Conservation (phyloP, 1,284 basidiomycete species). For the Pseudozyma pruni region DNA sequence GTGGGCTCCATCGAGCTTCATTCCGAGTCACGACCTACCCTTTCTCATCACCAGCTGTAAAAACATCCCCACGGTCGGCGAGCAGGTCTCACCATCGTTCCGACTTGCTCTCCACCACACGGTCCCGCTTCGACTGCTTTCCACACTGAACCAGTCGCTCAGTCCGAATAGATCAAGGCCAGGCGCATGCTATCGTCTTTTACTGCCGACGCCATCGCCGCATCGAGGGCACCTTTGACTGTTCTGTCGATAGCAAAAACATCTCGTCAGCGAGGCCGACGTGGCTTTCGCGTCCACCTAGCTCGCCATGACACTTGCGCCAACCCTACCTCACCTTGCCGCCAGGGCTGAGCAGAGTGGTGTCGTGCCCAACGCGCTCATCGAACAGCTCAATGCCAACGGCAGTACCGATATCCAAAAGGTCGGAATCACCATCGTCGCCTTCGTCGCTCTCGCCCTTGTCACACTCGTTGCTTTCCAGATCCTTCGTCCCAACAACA, state of each 20-base stretch:
- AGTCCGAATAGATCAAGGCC: not conserved
- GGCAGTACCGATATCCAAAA: slow-evolving; percentile 38
- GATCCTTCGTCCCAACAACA: slow-evolving; percentile 62
- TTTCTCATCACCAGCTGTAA: too few species aligned
- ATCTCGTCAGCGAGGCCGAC: slow-evolving; percentile 1
- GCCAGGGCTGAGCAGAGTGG: slow-evolving; percentile 17
- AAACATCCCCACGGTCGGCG: not conserved
- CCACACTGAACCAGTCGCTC: too few species aligned
- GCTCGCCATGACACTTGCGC: slow-evolving; percentile 16
- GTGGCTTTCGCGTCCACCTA: slow-evolving; percentile 7
- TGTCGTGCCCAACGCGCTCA: slow-evolving; percentile 28
- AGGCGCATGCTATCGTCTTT: too few species aligned
- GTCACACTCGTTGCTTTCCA: slow-evolving; percentile 59
- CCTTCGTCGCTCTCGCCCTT: slow-evolving; percentile 48
- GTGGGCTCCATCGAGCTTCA: too few species aligned
- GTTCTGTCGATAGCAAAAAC: too few species aligned
- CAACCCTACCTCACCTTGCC: slow-evolving; percentile 4
- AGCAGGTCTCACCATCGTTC: slow-evolving; percentile 6
- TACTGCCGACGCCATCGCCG: too few species aligned
- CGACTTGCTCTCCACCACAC: not conserved
- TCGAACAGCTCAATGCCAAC: slow-evolving; percentile 45
- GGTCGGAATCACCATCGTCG: slow-evolving; percentile 49
- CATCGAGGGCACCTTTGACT: too few species aligned
- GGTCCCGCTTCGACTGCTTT: too few species aligned
- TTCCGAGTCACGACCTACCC: too few species aligned